Evolutionary conservation across 140 eudicot genomes (phyloP).

Genomic region (Ambrosia hybrid): DNA sequence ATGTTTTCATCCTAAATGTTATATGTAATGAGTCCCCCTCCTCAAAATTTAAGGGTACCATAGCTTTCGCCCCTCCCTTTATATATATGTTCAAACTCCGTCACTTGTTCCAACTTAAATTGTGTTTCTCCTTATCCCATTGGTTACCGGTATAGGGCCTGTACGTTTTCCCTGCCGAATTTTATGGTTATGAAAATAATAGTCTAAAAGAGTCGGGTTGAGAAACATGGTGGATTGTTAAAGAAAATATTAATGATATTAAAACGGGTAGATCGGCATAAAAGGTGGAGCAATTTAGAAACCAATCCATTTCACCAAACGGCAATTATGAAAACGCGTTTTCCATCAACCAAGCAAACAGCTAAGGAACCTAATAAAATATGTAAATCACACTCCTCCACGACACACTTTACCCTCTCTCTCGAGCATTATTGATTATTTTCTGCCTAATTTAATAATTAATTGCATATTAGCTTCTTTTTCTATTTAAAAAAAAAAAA

Average conservation of each 20-base stretch:
- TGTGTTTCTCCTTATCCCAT: too few relatives aligned
- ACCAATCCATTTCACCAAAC: constrained; percentile 23
- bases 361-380: constrained; percentile 16
- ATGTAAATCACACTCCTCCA: constrained; percentile 24
- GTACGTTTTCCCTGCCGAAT: too few relatives aligned
- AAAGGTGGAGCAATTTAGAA: constrained; percentile 25
- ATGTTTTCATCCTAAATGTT: too few relatives aligned
- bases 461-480: not conserved
- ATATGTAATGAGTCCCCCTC: too few relatives aligned
- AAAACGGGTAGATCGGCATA: constrained; percentile 18
- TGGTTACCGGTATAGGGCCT: too few relatives aligned
- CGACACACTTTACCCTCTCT: constrained; percentile 10
- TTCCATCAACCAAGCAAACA: constrained; percentile 25
- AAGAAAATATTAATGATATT: not conserved
- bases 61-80: too few relatives aligned
- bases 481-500: not conserved
- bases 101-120: too few relatives aligned
- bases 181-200: too few relatives aligned
- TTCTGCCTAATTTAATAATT: constrained; percentile 2
- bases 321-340: constrained; percentile 31
- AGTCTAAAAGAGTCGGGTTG: not conserved
- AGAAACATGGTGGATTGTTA: not conserved
- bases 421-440: not conserved
- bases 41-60: too few relatives aligned
- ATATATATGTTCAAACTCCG: too few relatives aligned